Evolutionary conservation across 768 basidiomycete species (phyloP).

Genomic region (button mushroom (Agaricus bisporus)): DNA sequence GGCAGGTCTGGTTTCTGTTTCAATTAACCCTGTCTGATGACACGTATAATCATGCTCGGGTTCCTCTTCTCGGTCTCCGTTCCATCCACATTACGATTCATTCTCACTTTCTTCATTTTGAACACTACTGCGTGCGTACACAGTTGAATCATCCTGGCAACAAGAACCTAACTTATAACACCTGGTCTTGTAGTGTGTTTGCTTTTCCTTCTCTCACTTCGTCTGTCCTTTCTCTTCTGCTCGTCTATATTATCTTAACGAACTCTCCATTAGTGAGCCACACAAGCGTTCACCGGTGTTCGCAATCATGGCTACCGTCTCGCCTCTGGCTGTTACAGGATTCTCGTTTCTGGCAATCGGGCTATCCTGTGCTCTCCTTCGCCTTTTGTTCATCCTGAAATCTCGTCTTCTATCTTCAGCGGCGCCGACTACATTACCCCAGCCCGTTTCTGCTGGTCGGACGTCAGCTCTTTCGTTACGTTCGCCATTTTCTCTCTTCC

Average conservation of each 20-base stretch:
- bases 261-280: background rate
- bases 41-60: background rate
- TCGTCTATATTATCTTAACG: background rate
- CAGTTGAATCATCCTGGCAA: background rate
- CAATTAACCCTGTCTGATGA: background rate
- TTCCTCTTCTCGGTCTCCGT: background rate
- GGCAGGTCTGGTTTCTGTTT: conserved; percentile 2
- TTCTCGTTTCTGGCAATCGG: conserved; percentile 5
- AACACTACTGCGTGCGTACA: background rate
- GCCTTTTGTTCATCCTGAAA: conserved; percentile 3
- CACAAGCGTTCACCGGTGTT: conserved; percentile 4
- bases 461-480: conserved; percentile 4
- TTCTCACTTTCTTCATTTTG: conserved; percentile 4
- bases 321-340: conserved; percentile 6
- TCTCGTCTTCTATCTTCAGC: background rate
- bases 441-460: conserved; percentile 9
- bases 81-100: background rate
- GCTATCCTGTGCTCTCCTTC: conserved; percentile 3
- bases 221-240: conserved; percentile 7
- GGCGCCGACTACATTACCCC: background rate
- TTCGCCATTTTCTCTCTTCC: conserved; percentile 3
- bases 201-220: conserved; percentile 5
- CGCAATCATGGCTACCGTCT: conserved; percentile 5
- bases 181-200: background rate
- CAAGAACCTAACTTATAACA: background rate